These are phyloP conservation scores for Cryptococcus sp. DNA, from an alignment of 1,284 basidiomycete species.

Conservation along the genomic window DNA sequence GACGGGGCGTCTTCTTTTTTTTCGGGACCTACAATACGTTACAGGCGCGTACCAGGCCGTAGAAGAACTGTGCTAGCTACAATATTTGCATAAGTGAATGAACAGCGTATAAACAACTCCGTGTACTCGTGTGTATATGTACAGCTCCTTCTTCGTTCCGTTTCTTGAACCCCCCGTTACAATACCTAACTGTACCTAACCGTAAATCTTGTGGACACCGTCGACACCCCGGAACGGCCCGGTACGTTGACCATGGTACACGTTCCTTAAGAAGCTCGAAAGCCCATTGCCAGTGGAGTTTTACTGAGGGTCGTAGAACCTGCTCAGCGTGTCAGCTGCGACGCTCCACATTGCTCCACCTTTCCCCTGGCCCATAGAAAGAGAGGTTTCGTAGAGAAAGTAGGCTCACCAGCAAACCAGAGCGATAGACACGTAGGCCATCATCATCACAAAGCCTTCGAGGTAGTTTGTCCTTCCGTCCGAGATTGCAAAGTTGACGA, in stretches of 20 bases:
- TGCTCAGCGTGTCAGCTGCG: background rate
- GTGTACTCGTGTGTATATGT: constrained; percentile 1
- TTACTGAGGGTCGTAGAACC: constrained; percentile 18
- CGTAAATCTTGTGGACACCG: background rate
- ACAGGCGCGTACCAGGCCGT: too few species aligned
- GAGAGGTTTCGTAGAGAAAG: background rate
- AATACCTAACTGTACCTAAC: background rate
- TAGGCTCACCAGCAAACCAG: constrained; percentile 40
- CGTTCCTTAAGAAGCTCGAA: too few species aligned
- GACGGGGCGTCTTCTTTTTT: too few species aligned
- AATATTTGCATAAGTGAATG: background rate
- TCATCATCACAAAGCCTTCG: constrained; percentile 58
- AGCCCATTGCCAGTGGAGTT: background rate
- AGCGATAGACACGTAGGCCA: constrained; percentile 50
- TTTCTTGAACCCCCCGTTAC: too few species aligned
- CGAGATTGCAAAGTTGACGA: constrained; percentile 74
- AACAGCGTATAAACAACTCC: background rate
- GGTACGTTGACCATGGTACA: too few species aligned
- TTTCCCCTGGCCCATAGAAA: background rate
- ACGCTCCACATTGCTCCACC: background rate
- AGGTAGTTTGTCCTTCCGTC: constrained; percentile 84
- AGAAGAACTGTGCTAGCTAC: too few species aligned
- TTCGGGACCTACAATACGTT: too few species aligned
- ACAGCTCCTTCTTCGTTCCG: background rate
- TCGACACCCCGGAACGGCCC: too few species aligned